Conservation (phyloP, 2,329 filamentous ascomycete genomes). For the Aureobasidium sp. region DNA sequence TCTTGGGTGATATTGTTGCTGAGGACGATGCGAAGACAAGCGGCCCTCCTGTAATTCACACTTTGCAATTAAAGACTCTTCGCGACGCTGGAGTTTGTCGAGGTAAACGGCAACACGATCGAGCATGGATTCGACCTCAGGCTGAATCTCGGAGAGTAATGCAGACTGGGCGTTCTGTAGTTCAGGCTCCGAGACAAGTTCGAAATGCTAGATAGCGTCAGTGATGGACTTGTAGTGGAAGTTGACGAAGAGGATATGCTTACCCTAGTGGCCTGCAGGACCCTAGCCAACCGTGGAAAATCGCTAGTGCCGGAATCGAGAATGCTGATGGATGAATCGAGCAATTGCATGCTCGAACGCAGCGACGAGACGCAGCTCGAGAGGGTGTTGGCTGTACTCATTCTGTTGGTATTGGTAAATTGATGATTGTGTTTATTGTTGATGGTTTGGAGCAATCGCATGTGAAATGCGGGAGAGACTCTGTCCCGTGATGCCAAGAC, state of each 20-base stretch:
- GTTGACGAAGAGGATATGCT: not conserved
- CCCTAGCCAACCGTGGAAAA: constrained; percentile 53
- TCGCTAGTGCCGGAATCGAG: constrained; percentile 55
- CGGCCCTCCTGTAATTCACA: constrained; percentile 75
- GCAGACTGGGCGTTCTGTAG: constrained; percentile 74
- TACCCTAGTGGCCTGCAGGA: constrained; percentile 55
- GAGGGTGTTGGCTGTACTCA: constrained; percentile 32
- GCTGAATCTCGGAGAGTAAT: constrained; percentile 84
- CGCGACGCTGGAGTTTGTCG: constrained; percentile 71
- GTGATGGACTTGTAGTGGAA: not conserved
- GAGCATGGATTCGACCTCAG: constrained; percentile 71
- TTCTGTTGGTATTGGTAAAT: not conserved
- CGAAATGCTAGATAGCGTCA: constrained; percentile 61
- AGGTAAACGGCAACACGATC: constrained; percentile 75
- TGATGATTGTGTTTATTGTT: not conserved
- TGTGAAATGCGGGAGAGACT: not conserved
- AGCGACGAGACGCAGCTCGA: constrained; percentile 52
- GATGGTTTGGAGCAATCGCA: not conserved
- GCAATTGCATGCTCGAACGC: constrained; percentile 50
- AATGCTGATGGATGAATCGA: constrained; percentile 55
- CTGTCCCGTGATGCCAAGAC: constrained; percentile 9
- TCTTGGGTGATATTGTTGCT: constrained; percentile 14
- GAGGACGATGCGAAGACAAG: constrained; percentile 32
- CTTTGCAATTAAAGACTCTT: constrained; percentile 74
- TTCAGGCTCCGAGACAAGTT: constrained; percentile 78